These are phyloP conservation scores for Candida mattraensis DNA, from an alignment of 805 yeast genomes.

Conservation along the genomic window DNA sequence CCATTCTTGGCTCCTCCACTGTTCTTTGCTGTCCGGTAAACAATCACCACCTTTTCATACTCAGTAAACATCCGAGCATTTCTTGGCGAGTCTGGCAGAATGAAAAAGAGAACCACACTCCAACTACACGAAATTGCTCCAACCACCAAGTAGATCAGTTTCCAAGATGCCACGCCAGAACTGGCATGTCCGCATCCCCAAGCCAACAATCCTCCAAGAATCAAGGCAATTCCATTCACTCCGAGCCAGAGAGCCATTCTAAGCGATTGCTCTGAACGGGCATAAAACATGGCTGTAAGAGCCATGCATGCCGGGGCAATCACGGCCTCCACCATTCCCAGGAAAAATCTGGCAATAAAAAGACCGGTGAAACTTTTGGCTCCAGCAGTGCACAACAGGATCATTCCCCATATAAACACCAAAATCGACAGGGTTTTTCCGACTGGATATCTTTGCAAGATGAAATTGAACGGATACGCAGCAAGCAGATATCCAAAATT, in stretches of 20 bases:
- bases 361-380: slow-evolving; percentile 36
- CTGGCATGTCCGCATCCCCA: slow-evolving; percentile 44
- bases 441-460: slow-evolving; percentile 51
- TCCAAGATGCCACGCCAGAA: slow-evolving; percentile 28
- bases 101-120: slow-evolving; percentile 24
- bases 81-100: slow-evolving; percentile 30
- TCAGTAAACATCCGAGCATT: slow-evolving; percentile 29
- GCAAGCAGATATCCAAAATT: slow-evolving; percentile 46
- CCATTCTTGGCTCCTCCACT: slow-evolving; percentile 30
- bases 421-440: slow-evolving; percentile 38
- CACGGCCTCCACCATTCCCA: slow-evolving; percentile 38
- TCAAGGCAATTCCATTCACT: slow-evolving; percentile 45
- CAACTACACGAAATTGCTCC: slow-evolving; percentile 41
- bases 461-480: slow-evolving; percentile 42
- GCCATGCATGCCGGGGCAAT: slow-evolving; percentile 36
- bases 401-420: slow-evolving; percentile 46
- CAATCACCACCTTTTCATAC: slow-evolving; percentile 25
- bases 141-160: slow-evolving; percentile 24
- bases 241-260: slow-evolving; percentile 41
- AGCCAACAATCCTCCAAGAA: slow-evolving; percentile 51
- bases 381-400: slow-evolving; percentile 48
- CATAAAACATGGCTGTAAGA: slow-evolving; percentile 31
- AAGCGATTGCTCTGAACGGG: slow-evolving; percentile 34
- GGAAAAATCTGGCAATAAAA: slow-evolving; percentile 34
- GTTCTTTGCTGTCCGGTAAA: slow-evolving; percentile 26